These are phyloP conservation scores for Zymoseptoria ardabiliae DNA, from an alignment of 2,329 filamentous ascomycete genomes.

Conservation along the genomic window DNA sequence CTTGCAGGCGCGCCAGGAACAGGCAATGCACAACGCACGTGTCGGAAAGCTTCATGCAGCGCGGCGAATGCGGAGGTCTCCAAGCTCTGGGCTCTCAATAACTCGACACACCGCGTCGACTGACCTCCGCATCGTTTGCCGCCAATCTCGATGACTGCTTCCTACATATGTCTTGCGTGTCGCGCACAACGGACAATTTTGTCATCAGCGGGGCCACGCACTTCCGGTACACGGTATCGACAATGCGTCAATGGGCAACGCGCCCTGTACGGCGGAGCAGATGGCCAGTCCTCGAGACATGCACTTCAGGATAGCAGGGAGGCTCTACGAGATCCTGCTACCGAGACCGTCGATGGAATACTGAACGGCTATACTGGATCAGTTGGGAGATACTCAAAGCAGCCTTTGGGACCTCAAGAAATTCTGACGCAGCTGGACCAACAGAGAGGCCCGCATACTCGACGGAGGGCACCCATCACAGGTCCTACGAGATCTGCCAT, in stretches of 20 bases:
- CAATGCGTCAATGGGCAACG: background rate
- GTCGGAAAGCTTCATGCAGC: background rate
- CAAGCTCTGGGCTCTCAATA: background rate
- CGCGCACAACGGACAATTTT: background rate
- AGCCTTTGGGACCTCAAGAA: conserved; percentile 16
- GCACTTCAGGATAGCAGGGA: background rate
- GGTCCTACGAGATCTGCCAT: background rate
- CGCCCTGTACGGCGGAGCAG: background rate
- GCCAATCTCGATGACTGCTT: conserved; percentile 1
- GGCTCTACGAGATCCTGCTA: background rate
- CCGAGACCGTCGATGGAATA: background rate
- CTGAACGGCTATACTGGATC: background rate
- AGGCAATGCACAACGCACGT: background rate
- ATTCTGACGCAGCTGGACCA: conserved; percentile 14
- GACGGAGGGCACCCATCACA: background rate
- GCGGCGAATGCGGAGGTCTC: background rate
- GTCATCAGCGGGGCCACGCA: background rate
- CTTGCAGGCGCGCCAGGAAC: background rate
- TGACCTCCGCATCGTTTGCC: background rate
- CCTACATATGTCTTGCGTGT: conserved; percentile 5
- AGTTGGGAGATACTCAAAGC: conserved; percentile 17
- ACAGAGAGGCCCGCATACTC: background rate
- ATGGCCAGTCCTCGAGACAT: background rate
- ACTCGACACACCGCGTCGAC: background rate
- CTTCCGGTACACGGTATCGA: background rate